phyloP scores from a whole-genome alignment of 1,284 basidiomycete genomes.

The Sporisorium reilianum region DNA sequence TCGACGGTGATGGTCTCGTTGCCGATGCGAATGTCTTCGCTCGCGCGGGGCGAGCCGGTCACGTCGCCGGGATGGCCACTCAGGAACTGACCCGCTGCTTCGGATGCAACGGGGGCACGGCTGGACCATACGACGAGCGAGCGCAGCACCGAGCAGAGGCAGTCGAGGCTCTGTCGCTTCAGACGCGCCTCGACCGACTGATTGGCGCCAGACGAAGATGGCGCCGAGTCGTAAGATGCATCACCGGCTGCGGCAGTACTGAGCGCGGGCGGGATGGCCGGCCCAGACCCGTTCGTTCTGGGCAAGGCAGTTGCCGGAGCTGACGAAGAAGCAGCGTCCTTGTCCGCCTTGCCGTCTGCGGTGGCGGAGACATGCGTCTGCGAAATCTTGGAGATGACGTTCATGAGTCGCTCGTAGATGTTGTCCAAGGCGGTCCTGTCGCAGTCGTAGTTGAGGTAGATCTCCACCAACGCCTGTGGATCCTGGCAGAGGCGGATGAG shows the following conservation, averaged over 20 bases:
- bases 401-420: constrained; percentile 69
- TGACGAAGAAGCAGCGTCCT: constrained; percentile 32
- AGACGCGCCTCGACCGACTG: constrained; percentile 64
- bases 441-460: constrained; percentile 69
- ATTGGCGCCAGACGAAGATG: constrained; percentile 23
- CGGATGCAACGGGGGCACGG: constrained; percentile 29
- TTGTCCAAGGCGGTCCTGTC: constrained; percentile 68
- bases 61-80: constrained; percentile 19
- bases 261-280: constrained; percentile 52
- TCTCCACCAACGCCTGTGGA: constrained; percentile 68
- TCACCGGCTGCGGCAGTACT: constrained; percentile 49
- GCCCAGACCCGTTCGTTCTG: constrained; percentile 25
- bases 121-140: constrained; percentile 66
- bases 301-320: constrained; percentile 16
- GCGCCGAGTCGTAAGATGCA: constrained; percentile 21
- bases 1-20: constrained; percentile 54
- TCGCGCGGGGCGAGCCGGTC: constrained; percentile 44
- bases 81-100: constrained; percentile 24
- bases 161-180: constrained; percentile 67
- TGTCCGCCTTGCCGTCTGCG: constrained; percentile 36
- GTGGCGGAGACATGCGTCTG: constrained; percentile 53
- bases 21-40: constrained; percentile 53
- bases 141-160: constrained; percentile 66
- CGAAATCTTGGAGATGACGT: constrained; percentile 62
- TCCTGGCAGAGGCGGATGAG: constrained; percentile 66